A percentile compares a stretch with the other conserved stretches of the same genome.
phyloP scores from a whole-genome alignment of 768 basidiomycete genomes.

The Fistulinella prunicolor region DNA sequence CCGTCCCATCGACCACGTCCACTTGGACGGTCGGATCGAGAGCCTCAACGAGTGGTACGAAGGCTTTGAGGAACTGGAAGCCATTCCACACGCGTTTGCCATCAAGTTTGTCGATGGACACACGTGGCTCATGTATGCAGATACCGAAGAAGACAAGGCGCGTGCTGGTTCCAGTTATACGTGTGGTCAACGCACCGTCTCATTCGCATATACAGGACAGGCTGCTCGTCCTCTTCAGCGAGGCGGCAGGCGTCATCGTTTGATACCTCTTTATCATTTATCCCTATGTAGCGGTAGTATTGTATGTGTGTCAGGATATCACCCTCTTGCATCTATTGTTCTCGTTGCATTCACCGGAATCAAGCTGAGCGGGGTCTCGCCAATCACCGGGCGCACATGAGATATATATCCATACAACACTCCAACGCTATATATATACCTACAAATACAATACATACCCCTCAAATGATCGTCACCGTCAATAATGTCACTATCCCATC shows the following conservation, averaged over 20 bases:
- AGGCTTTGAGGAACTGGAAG: conserved; percentile 63
- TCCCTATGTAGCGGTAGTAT: conserved; percentile 17
- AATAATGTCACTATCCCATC: conserved; percentile 57
- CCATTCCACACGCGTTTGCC: conserved; percentile 65
- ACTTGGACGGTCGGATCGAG: conserved; percentile 44
- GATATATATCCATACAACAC: too few relatives aligned
- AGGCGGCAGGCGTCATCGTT: conserved; percentile 27
- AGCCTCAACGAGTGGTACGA: conserved; percentile 61
- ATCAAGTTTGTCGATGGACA: conserved; percentile 53
- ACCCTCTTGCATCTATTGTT: conserved; percentile 2
- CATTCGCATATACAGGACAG: conserved; percentile 17
- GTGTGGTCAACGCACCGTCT: not conserved
- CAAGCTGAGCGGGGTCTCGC: too few relatives aligned
- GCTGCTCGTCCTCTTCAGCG: conserved; percentile 28
- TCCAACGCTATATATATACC: too few relatives aligned
- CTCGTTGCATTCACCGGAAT: not conserved
- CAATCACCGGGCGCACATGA: too few relatives aligned
- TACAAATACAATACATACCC: too few relatives aligned
- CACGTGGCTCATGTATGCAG: conserved; percentile 58
- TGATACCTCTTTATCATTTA: conserved; percentile 13
- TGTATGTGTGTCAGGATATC: conserved; percentile 11
- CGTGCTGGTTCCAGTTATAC: conserved; percentile 1
- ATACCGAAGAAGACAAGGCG: conserved; percentile 64
- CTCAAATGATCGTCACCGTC: conserved; percentile 46
- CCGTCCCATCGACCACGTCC: conserved; percentile 33